Evolutionary conservation across 1,284 basidiomycete species (phyloP), one percentile per base, ranked within the genome.

Genomic region (Trichosporon sp.): DNA sequence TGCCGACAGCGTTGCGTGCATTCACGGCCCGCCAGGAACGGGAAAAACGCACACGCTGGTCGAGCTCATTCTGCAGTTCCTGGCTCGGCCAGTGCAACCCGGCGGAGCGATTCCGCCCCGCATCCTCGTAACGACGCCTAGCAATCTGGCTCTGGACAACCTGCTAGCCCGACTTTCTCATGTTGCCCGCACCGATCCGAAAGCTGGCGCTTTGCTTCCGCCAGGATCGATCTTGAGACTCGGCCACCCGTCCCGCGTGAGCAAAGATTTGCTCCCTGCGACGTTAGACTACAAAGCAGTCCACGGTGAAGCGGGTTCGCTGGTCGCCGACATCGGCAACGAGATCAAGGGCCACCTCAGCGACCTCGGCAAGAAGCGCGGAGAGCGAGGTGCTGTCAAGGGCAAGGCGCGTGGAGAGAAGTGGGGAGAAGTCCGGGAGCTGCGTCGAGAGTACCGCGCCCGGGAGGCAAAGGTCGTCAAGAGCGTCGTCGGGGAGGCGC

Each of bases 21-120:
- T 99, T n/a, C 95, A 97, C 74, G 95, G 95, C 0, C 95, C 95
- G 5, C 95, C 95, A 65, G 95, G 85, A 65, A 94, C 92, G 0
- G 93, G 93, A 6, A 96, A 96, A 81, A 96, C 93, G 0, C 90
- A 92, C 70, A 95, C 93, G 0, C 83, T 96, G 10, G 88, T 95
- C 37, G 93, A 96, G 75, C 85, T 95, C 60, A 91, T 95, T 64
- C 87, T 90, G 32, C 93, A 96, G 73, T 80, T 93, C 11, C 87
- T 90, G 0, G 82, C 74, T 11, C 70, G 75, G 0, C 74, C 75
- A 2, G 66, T 71, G 0, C 63, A 60, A 13, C 49, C 65, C 13
- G 36, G 32, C 3, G 68, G 67, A 3, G 82, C 34, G 71, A 79
- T 56, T 76, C 84, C n/a, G 61, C 84, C 29, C 62, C 77, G 60